phyloP scores from a whole-genome alignment of 495 filamentous ascomycete species.

The Pyronema domesticum region DNA sequence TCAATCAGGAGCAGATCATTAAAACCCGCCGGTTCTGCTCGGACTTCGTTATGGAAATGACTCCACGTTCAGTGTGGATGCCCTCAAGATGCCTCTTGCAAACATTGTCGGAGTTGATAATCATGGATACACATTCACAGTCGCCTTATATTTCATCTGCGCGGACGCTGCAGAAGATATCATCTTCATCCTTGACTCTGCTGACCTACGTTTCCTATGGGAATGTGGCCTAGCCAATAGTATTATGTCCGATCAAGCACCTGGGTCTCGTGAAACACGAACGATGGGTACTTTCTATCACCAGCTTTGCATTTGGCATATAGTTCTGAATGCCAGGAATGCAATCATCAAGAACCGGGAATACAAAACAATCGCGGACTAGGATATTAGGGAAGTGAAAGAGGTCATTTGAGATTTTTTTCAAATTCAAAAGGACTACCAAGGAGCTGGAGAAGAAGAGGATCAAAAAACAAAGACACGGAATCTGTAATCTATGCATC shows the following conservation, averaged over 20 bases:
- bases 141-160: neutral
- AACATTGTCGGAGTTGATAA: neutral
- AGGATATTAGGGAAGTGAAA: too few relatives aligned
- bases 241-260: neutral
- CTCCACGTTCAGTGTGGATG: neutral
- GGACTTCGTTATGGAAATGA: neutral
- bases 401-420: too few relatives aligned
- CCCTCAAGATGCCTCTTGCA: neutral
- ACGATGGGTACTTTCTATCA: neutral
- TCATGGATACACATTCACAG: neutral
- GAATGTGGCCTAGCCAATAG: neutral
- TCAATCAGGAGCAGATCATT: neutral
- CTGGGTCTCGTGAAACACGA: neutral
- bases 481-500: too few relatives aligned
- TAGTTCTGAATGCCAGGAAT: neutral
- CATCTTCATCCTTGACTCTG: neutral
- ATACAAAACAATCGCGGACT: too few relatives aligned
- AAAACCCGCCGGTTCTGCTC: neutral
- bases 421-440: too few relatives aligned
- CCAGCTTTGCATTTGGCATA: constrained; percentile 1
- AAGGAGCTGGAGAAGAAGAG: too few relatives aligned
- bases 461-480: too few relatives aligned
- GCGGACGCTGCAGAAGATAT: neutral
- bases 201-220: neutral
- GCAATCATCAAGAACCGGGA: too few relatives aligned